phyloP scores from a whole-genome alignment of 164 flowering plant species.

The Malania oleifera region DNA sequence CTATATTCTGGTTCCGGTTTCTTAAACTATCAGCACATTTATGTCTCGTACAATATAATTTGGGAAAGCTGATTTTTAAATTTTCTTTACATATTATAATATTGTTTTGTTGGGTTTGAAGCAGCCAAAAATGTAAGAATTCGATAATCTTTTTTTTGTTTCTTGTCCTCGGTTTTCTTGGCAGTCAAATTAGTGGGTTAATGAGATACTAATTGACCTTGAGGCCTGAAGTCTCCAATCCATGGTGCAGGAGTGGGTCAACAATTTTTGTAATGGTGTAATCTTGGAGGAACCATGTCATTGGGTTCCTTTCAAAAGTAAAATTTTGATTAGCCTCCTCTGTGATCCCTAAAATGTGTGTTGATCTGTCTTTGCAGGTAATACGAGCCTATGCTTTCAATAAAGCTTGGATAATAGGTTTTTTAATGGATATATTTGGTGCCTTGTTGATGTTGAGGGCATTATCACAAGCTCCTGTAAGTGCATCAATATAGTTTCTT shows the following conservation, averaged over 20 bases:
- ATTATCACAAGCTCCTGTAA: slow-evolving; percentile 88
- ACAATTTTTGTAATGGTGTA: too few relatives aligned
- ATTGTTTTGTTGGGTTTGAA: too few relatives aligned
- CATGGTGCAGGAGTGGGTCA: too few relatives aligned
- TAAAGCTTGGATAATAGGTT: slow-evolving; percentile 72
- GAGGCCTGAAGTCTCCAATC: too few relatives aligned
- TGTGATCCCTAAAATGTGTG: not conserved
- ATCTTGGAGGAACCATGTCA: not conserved
- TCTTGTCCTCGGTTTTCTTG: not conserved
- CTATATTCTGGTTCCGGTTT: too few relatives aligned
- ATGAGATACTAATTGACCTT: too few relatives aligned
- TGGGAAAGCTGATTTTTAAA: too few relatives aligned
- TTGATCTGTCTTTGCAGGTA: slow-evolving; percentile 42
- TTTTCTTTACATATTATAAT: too few relatives aligned
- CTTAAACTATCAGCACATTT: too few relatives aligned
- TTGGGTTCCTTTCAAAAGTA: not conserved
- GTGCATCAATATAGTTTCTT: slow-evolving; percentile 14
- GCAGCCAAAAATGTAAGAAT: too few relatives aligned
- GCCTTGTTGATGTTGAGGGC: slow-evolving; percentile 93
- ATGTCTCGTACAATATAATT: too few relatives aligned
- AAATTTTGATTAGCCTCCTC: not conserved
- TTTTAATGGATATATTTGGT: slow-evolving; percentile 88
- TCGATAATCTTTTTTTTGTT: not conserved
- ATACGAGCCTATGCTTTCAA: slow-evolving; percentile 84
- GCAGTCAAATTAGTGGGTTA: not conserved